Evolutionary conservation across 2,329 filamentous ascomycete genomes (phyloP).

Genomic region (Clonostachys solani): DNA sequence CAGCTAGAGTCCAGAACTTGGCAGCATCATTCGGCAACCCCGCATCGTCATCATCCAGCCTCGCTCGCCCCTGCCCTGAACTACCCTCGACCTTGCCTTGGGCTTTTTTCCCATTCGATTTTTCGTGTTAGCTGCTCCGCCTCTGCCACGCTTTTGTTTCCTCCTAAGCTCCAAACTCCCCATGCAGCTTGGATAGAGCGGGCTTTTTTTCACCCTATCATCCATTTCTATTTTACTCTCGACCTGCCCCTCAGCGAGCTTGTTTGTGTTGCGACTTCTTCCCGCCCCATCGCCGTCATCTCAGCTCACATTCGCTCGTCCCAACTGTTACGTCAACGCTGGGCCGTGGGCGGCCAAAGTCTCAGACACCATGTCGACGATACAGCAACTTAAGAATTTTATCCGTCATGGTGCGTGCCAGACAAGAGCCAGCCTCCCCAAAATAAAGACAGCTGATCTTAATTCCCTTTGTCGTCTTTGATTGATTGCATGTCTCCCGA

Average conservation of each 20-base stretch:
- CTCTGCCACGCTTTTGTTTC: background rate
- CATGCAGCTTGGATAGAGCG: no score
- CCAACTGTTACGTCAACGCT: constrained; percentile 9
- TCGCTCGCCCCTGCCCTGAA: background rate
- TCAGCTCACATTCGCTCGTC: background rate
- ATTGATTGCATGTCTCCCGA: background rate
- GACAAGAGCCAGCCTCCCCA: background rate
- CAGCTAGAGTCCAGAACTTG: background rate
- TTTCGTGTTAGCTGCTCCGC: background rate
- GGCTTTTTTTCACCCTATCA: background rate
- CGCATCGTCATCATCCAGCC: constrained; percentile 3
- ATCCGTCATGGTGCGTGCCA: constrained; percentile 73
- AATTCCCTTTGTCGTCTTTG: background rate
- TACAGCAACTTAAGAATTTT: constrained; percentile 97
- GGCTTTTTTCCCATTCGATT: background rate
- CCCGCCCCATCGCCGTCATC: background rate
- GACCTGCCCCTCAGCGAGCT: background rate
- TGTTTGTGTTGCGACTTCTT: background rate
- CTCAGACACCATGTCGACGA: constrained; percentile 54
- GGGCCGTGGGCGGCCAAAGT: background rate
- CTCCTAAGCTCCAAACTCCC: background rate
- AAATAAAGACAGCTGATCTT: background rate
- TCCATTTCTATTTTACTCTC: background rate
- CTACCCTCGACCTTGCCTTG: background rate
- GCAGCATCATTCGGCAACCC: background rate